Evolutionary conservation across 306 rosid genomes (phyloP).

Genomic region (Fragaria vesca): DNA sequence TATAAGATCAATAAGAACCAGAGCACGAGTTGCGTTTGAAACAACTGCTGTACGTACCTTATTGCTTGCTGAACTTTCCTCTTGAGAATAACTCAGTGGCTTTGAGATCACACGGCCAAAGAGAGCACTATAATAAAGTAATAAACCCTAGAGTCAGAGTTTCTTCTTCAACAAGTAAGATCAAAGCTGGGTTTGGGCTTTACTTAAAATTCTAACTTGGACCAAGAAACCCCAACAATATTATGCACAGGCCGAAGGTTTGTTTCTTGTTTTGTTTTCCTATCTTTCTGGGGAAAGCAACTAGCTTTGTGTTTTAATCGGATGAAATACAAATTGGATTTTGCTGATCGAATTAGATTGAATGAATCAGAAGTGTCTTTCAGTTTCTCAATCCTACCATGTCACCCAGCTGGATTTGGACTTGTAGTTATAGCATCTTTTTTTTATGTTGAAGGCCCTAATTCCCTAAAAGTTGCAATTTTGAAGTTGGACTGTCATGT

Average conservation of each 20-base stretch:
- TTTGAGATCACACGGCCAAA: not conserved
- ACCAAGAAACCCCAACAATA: not conserved
- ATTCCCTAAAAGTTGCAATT: not conserved
- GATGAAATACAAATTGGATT: not conserved
- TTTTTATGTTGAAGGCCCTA: slow-evolving; percentile 6
- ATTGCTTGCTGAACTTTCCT: not conserved
- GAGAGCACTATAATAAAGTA: not conserved
- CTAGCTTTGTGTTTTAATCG: no score
- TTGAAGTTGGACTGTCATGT: slow-evolving; percentile 13
- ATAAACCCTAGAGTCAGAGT: not conserved
- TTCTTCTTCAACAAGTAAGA: not conserved
- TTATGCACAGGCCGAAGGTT: no score
- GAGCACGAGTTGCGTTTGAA: not conserved
- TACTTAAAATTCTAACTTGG: not conserved
- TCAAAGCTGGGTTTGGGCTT: not conserved
- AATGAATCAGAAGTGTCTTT: not conserved
- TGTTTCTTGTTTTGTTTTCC: no score
- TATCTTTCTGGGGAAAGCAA: no score
- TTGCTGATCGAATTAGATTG: not conserved
- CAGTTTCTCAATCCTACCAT: not conserved
- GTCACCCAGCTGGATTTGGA: not conserved
- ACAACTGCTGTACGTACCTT: not conserved
- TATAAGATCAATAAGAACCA: not conserved
- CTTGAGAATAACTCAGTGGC: not conserved
- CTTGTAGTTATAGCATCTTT: not conserved